phyloP scores from a whole-genome alignment of 2,329 filamentous ascomycete species.

The Aspergillus sp. region DNA sequence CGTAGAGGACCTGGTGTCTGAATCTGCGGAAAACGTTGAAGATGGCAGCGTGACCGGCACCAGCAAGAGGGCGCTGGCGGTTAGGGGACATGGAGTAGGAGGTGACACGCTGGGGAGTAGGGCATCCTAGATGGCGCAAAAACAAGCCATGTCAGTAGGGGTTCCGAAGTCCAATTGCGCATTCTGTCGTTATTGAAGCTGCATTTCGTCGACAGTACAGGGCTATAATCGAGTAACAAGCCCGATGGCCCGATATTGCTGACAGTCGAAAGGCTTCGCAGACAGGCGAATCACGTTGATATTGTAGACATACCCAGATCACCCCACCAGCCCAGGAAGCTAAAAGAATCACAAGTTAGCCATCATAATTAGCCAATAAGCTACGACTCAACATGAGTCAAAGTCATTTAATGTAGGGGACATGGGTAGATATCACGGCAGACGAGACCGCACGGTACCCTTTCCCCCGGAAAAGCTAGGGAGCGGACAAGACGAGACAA shows the following conservation, averaged over 20 bases:
- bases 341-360: constrained; percentile 44
- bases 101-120: constrained; percentile 58
- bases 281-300: constrained; percentile 10
- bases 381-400: background rate
- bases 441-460: constrained; percentile 14
- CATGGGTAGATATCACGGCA: constrained; percentile 1
- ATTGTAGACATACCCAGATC: constrained; percentile 64
- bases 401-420: background rate
- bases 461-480: constrained; percentile 11
- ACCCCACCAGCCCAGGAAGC: constrained; percentile 76
- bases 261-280: constrained; percentile 4
- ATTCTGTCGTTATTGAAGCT: background rate
- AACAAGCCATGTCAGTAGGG: background rate
- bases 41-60: constrained; percentile 74
- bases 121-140: constrained; percentile 30
- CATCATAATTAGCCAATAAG: background rate
- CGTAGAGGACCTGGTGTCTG: constrained; percentile 84
- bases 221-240: background rate
- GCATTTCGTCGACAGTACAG: background rate
- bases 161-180: background rate
- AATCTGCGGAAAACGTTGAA: constrained; percentile 95
- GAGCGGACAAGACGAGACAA: background rate
- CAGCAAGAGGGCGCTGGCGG: constrained; percentile 84
- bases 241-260: background rate
- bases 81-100: constrained; percentile 81